Conservation (phyloP, 140 eudicot species). For the Flaveria floridana region DNA sequence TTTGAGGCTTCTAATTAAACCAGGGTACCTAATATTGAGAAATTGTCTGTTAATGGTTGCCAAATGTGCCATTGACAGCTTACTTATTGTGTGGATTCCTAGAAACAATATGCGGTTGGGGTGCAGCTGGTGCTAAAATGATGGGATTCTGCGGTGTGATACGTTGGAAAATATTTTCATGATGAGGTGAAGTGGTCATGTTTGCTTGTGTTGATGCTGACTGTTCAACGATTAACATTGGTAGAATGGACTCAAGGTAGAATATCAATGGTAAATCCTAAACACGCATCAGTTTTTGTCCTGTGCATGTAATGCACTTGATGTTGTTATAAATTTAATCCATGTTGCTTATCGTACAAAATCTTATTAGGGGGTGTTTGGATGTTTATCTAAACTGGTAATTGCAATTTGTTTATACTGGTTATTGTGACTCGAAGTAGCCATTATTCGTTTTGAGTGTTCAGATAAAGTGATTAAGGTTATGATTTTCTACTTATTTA, state of each 20-base stretch:
- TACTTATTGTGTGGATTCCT: background rate
- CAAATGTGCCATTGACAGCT: background rate
- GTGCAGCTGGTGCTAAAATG: background rate
- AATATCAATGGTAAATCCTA: background rate
- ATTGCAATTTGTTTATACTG: background rate
- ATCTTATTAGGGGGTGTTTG: background rate
- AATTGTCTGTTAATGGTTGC: background rate
- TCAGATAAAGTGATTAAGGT: slow-evolving; percentile 12
- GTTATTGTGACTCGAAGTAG: slow-evolving; percentile 4
- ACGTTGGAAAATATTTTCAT: background rate
- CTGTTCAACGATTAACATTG: no score
- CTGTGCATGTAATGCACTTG: slow-evolving; percentile 10
- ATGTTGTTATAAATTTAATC: background rate
- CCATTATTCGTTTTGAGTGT: background rate
- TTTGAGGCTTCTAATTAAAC: slow-evolving; percentile 21
- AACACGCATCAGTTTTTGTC: background rate
- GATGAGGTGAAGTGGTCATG: slow-evolving; percentile 14
- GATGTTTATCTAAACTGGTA: slow-evolving; percentile 1
- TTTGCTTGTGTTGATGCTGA: no score
- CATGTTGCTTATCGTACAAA: background rate
- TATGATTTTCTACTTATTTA: background rate
- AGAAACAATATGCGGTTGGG: background rate
- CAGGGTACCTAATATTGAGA: background rate
- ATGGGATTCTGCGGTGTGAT: background rate
- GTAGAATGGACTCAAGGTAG: no score